A percentile compares a stretch with the other conserved stretches of the same genome.
These are phyloP conservation scores for Glarea lozoyensis DNA, from an alignment of 495 filamentous ascomycete species.

Conservation along the genomic window DNA sequence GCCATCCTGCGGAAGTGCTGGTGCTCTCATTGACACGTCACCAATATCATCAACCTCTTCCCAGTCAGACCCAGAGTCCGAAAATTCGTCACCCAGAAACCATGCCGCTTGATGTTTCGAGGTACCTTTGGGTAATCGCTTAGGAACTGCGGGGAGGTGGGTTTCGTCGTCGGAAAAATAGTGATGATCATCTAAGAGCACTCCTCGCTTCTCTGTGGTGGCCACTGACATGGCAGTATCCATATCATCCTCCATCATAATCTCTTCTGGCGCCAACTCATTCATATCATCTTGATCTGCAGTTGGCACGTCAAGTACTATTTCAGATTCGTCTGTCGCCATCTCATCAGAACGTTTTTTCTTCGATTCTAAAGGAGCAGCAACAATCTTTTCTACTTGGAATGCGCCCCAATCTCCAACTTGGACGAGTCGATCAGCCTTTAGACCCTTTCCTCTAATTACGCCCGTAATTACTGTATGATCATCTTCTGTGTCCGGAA, in stretches of 20 bases:
- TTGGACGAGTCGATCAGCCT: conserved; percentile 82
- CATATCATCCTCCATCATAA: conserved; percentile 55
- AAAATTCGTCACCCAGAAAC: conserved; percentile 69
- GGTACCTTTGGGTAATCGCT: conserved; percentile 79
- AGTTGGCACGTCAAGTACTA: conserved; percentile 58
- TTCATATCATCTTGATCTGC: conserved; percentile 74
- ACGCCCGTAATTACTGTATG: conserved; percentile 75
- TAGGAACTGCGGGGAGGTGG: conserved; percentile 51
- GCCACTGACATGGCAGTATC: conserved; percentile 40
- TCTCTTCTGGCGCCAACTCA: conserved; percentile 76
- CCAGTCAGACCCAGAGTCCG: conserved; percentile 76
- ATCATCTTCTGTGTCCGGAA: conserved; percentile 43
- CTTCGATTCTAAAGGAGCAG: conserved; percentile 48
- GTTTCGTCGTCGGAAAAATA: conserved; percentile 92
- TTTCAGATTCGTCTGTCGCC: conserved; percentile 50
- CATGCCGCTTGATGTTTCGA: conserved; percentile 91
- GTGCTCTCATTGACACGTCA: conserved; percentile 39
- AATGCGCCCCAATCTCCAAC: conserved; percentile 93
- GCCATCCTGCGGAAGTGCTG: conserved; percentile 57
- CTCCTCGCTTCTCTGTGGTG: conserved; percentile 55
- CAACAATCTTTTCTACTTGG: conserved; percentile 81
- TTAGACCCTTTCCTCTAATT: conserved; percentile 76
- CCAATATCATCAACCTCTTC: conserved; percentile 53
- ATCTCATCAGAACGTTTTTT: conserved; percentile 59
- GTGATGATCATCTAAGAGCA: conserved; percentile 91